Percentiles rank a stretch among this genome's conserved stretches.
Conservation (phyloP, 2,329 filamentous ascomycete species). For the Xylariaceae sp. region DNA sequence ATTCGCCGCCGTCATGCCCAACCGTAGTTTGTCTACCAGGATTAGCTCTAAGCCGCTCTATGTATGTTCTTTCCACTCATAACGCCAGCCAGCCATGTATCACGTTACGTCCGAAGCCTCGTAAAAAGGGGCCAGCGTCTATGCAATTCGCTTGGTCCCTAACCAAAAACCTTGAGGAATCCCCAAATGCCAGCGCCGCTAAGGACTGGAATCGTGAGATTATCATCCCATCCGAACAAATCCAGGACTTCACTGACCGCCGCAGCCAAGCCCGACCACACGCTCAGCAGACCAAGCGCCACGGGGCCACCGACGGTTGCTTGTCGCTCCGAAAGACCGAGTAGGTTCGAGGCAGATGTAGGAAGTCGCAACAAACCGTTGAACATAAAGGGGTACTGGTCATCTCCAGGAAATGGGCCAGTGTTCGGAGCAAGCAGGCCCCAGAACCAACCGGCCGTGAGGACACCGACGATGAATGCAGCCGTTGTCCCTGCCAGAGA, state of each 20-base stretch:
- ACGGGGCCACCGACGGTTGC: conserved; percentile 68
- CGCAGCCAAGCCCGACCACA: conserved; percentile 87
- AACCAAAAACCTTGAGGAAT: conserved; percentile 85
- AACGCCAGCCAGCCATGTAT: conserved; percentile 33
- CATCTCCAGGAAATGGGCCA: conserved; percentile 70
- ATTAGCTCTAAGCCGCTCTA: conserved; percentile 11
- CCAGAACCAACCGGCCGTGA: conserved; percentile 85
- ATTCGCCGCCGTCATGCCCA: conserved; percentile 15
- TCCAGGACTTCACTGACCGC: conserved; percentile 89
- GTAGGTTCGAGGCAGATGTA: conserved; percentile 52
- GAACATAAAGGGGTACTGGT: conserved; percentile 77
- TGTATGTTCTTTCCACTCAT: conserved; percentile 10
- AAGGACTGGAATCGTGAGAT: conserved; percentile 91
- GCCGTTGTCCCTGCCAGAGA: conserved; percentile 87
- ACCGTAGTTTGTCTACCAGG: conserved; percentile 23
- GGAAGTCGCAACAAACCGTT: conserved; percentile 76
- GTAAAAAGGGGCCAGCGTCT: conserved; percentile 18
- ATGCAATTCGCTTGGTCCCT: conserved; percentile 30
- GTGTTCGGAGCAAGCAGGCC: conserved; percentile 75
- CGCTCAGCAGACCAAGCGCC: conserved; percentile 78
- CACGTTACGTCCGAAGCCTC: conserved; percentile 10
- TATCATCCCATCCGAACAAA: conserved; percentile 94
- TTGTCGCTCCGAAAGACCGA: conserved; percentile 63
- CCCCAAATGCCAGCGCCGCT: conserved; percentile 88
- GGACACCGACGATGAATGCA: conserved; percentile 80